These are phyloP conservation scores for Zalaria obscura DNA, from an alignment of 2,329 filamentous ascomycete genomes.

Conservation along the genomic window DNA sequence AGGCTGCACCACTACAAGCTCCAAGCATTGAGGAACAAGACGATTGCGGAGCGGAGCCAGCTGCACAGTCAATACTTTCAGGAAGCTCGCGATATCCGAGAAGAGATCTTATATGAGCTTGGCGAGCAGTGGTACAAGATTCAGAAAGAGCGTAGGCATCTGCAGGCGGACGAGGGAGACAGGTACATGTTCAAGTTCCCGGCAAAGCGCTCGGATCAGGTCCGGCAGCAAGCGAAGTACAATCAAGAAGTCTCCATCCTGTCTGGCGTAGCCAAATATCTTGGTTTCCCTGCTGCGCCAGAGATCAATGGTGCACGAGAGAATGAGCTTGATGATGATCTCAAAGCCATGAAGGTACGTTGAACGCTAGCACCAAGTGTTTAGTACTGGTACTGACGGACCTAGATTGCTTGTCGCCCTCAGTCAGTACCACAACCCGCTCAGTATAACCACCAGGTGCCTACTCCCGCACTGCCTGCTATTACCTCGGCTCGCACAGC, in stretches of 20 bases:
- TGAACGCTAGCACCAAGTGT: background rate
- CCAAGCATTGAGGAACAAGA: slow-evolving; percentile 57
- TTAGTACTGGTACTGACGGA: too few species aligned
- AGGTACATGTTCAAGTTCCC: slow-evolving; percentile 76
- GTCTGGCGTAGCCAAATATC: slow-evolving; percentile 82
- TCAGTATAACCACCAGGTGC: background rate
- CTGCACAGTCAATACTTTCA: slow-evolving; percentile 87
- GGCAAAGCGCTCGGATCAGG: slow-evolving; percentile 59
- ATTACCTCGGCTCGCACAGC: slow-evolving; percentile 16
- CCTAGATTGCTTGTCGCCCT: too few species aligned
- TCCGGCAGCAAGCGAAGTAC: slow-evolving; percentile 77
- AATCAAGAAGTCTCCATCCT: slow-evolving; percentile 89
- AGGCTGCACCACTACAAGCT: slow-evolving; percentile 61
- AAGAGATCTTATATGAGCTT: slow-evolving; percentile 63
- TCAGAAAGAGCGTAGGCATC: slow-evolving; percentile 71
- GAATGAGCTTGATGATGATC: slow-evolving; percentile 69
- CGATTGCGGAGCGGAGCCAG: slow-evolving; percentile 70
- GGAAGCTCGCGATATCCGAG: slow-evolving; percentile 66
- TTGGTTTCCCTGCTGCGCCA: slow-evolving; percentile 93
- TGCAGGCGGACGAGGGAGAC: slow-evolving; percentile 62
- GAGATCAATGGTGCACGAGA: slow-evolving; percentile 58
- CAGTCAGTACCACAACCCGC: too few species aligned
- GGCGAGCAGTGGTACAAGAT: slow-evolving; percentile 89
- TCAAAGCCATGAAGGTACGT: slow-evolving; percentile 79
- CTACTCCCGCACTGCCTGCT: slow-evolving; percentile 2